phyloP scores from a whole-genome alignment of 1,284 basidiomycete genomes.

The Cryptococcus sp. region DNA sequence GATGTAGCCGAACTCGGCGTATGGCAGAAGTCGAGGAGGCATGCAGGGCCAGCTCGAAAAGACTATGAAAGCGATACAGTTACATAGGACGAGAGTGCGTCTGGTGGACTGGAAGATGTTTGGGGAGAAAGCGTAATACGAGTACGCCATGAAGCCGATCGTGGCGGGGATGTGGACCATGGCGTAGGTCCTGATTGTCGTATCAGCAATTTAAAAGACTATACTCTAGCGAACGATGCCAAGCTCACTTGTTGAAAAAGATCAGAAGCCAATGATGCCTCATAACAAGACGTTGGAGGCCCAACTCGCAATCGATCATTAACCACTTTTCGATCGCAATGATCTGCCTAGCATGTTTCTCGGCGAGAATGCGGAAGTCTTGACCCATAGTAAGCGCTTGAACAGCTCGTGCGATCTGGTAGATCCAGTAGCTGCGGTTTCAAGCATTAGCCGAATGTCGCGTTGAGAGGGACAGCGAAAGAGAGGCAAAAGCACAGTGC shows the following conservation, averaged over 20 bases:
- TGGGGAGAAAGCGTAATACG: conserved; percentile 40
- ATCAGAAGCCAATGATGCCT: conserved; percentile 27
- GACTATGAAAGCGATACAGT: conserved; percentile 49
- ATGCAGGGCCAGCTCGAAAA: conserved; percentile 53
- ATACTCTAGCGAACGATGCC: neutral
- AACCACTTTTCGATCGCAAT: conserved; percentile 38
- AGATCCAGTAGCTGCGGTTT: conserved; percentile 39
- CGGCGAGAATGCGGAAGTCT: conserved; percentile 38
- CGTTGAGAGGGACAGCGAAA: neutral
- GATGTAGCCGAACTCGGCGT: conserved; percentile 37
- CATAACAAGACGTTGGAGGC: conserved; percentile 43
- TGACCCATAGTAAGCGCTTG: conserved; percentile 49
- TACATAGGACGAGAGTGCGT: conserved; percentile 48
- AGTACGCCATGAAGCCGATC: conserved; percentile 48
- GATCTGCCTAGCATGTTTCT: conserved; percentile 42
- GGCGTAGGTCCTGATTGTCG: conserved; percentile 42
- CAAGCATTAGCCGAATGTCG: neutral
- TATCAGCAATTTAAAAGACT: neutral
- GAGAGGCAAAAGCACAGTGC: neutral
- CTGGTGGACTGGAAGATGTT: conserved; percentile 43
- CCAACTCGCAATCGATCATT: conserved; percentile 43
- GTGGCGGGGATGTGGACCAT: conserved; percentile 53
- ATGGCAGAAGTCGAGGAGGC: conserved; percentile 48
- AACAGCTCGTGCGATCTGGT: conserved; percentile 47
- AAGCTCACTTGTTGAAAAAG: conserved; percentile 46